Evolutionary conservation across 2,329 filamentous ascomycete genomes (phyloP), one percentile per base, ranked within the genome.

Genomic region (Emmonsiellopsis sp.): DNA sequence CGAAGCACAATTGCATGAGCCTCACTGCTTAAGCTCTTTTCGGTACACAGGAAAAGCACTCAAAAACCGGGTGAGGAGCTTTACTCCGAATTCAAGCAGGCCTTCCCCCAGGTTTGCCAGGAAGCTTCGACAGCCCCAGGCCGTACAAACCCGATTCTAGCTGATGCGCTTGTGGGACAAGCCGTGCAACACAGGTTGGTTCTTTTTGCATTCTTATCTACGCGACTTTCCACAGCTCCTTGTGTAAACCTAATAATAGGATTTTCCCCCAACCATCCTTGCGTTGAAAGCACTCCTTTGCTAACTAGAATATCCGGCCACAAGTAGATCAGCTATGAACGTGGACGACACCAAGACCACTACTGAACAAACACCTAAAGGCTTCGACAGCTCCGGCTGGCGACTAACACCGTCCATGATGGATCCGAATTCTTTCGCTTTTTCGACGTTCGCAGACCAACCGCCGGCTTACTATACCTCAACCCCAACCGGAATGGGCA

Each of bases 51-150:
- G 73, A 87, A 81, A 65, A 89, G 82, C 69, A 84, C 87, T 53
- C 87, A 90, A 71, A 95, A 95, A 75, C 90, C 90, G 53, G 84
- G 83, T 68, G 87, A 91, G 66, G 88, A 91, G 63, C 79, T 95
- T 65, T 84, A 93, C 68, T 84, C 84, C 71, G 84, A 83, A 68
- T 95, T 95, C 74, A 87, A 87, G 69, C 82, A 88, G 64, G 84
- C 82, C 61, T 95, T 95, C 65, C 86, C 88, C 46, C 83, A 91
- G 62, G 76, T 94, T 57, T 74, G 79, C 53, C 74, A 79, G 51
- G 75, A 78, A 31, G 36, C 32, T 31, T 49, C 53, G n/a, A 37
- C 50, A 7, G 42, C 40, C 7, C 17, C 40, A 10, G 9, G 10
- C 27, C 13, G 14, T n/a, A 49, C 39, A 13, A 40, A 45, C 32